Conservation (phyloP, 164 flowering plant species). For the Annona squamosa region DNA sequence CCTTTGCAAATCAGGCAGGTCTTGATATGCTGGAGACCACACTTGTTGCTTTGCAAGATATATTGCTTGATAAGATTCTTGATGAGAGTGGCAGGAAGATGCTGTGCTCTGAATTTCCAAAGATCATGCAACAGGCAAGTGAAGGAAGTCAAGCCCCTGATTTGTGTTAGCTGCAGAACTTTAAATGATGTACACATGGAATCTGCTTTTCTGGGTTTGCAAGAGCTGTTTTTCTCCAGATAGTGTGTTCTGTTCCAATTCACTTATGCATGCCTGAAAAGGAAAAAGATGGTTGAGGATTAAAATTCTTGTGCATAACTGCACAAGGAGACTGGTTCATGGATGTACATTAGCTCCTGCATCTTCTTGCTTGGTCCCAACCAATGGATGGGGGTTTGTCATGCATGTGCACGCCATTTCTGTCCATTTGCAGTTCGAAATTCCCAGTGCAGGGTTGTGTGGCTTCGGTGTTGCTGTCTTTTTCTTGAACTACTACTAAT, state of each 20-base stretch:
- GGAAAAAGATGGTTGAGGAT: background rate
- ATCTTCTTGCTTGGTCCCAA: background rate
- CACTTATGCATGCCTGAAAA: background rate
- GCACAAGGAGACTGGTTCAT: background rate
- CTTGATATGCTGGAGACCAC: slow-evolving; percentile 90
- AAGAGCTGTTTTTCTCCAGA: no score
- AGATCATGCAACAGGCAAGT: slow-evolving; percentile 58
- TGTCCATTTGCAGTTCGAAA: background rate
- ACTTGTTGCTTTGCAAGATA: slow-evolving; percentile 67
- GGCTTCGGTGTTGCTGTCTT: background rate
- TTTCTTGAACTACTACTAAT: background rate
- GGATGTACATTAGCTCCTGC: no score
- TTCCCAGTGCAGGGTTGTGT: background rate
- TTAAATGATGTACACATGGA: background rate
- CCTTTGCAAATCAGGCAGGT: slow-evolving; percentile 84
- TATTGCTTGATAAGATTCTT: slow-evolving; percentile 62
- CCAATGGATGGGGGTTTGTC: background rate
- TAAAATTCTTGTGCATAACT: background rate
- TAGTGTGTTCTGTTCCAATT: background rate
- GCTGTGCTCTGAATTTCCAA: slow-evolving; percentile 51
- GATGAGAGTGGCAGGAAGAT: slow-evolving; percentile 53
- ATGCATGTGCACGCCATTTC: no score
- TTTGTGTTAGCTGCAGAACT: background rate
- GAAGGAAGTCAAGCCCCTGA: background rate
- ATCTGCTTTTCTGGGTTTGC: no score